Percentiles rank a stretch among this genome's conserved stretches.
Evolutionary conservation across 1,139 yeast genomes (phyloP).

Genomic region (Candida freyschussii): DNA sequence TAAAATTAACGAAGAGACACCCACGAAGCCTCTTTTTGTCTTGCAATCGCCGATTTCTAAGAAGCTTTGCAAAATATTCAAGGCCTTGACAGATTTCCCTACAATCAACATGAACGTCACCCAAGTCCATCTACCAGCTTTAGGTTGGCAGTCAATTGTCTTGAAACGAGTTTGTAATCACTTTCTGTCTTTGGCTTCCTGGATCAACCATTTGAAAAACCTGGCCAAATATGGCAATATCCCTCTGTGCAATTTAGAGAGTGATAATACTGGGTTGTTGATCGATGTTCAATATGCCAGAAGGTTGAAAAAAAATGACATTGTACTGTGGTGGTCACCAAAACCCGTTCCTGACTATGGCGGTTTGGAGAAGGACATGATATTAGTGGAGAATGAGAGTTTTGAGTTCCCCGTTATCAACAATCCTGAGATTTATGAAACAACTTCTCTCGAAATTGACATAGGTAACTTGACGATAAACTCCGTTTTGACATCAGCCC

Average conservation of each 20-base stretch:
- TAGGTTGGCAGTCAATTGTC: conserved; percentile 83
- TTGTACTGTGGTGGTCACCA: conserved; percentile 92
- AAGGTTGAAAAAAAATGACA: conserved; percentile 55
- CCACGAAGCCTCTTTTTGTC: conserved; percentile 61
- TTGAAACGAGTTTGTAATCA: conserved; percentile 66
- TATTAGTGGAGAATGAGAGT: conserved; percentile 44
- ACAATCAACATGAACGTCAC: conserved; percentile 53
- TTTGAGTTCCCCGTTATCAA: conserved; percentile 70
- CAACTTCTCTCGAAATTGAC: conserved; percentile 74
- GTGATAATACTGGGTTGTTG: conserved; percentile 70
- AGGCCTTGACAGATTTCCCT: conserved; percentile 56
- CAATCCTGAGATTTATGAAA: conserved; percentile 74
- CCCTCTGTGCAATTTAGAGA: conserved; percentile 80
- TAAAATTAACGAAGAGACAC: conserved; percentile 61
- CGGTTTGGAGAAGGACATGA: conserved; percentile 65
- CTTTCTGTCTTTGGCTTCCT: conserved; percentile 66
- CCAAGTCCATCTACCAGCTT: conserved; percentile 60
- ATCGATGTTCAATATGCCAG: conserved; percentile 89
- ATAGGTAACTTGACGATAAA: conserved; percentile 78
- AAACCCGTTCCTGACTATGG: conserved; percentile 82
- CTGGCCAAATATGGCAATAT: conserved; percentile 71
- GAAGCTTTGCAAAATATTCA: conserved; percentile 40
- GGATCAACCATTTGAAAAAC: conserved; percentile 64
- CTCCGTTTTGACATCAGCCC: conserved; percentile 77
- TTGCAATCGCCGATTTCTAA: conserved; percentile 67